Base-by-base conservation (phyloP, 164 flowering plant genomes). In the Stephania yunnanensis region DNA sequence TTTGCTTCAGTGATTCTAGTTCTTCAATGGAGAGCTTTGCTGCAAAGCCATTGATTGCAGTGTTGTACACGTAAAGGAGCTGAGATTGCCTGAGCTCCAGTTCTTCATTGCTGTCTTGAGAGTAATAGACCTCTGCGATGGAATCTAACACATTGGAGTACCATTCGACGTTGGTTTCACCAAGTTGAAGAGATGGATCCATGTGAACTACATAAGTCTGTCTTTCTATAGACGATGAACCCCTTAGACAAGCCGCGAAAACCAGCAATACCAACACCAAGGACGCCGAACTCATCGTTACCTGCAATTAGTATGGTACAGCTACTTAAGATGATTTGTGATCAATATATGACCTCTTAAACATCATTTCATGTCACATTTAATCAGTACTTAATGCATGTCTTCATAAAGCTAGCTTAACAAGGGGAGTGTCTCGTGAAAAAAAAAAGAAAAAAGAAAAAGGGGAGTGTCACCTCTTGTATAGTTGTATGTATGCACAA, bases 121-220 rank as follows among this genome's bases (percentile, higher is more conserved):
- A 80, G 50, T 84, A 22, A 58, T 85, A 82, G 42, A 71, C 10
- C 55, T 83, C 52, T 31, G 29, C 19, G 63, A 87, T 70, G 70
- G 90, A 80, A 22, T 87, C 76, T 10, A 88, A 70, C 12, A 90
- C 63, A 1, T 79, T 55, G 79, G 87, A 84, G 25, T 86, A 83
- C 87, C 87, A 84, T 5, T 17, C 20, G 20, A 15, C 20, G 20
- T 58, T 6, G 19, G 10, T 13, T 3, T 12, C 64, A 58, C n/a
- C 19, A 15, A 15, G 5, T 3, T 15, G 20, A 10, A 58, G 7
- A 58, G 64, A 15, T 58, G 64, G 64, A 12, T 58, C 91, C 87
- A 89, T 87, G 85, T 90, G 93, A 76, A 90, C 82, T 1, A 92
- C 75, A 66, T 92, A 92, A 22, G 87, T 86, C 65, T 81, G 84